These are phyloP conservation scores for Neostapfia colusana DNA, from an alignment of 176 grass and related monocot genomes.

Conservation along the genomic window DNA sequence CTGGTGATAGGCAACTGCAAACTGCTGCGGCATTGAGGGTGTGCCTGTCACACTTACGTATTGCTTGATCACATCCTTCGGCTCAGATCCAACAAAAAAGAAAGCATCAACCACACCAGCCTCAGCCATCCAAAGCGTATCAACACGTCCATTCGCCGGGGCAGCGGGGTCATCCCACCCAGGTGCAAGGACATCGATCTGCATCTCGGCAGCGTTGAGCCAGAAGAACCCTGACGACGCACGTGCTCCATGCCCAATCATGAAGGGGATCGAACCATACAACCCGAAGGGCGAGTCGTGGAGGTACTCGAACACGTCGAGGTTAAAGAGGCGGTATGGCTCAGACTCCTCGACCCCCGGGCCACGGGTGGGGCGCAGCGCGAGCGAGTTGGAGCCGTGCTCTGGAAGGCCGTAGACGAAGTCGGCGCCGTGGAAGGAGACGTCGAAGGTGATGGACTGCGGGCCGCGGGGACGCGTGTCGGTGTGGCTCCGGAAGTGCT, in stretches of 20 bases:
- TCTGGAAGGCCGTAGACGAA: constrained; percentile 96
- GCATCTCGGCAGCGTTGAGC: constrained; percentile 96
- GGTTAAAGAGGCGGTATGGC: constrained; percentile 90
- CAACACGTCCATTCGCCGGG: constrained; percentile 35
- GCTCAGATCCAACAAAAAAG: constrained; percentile 80
- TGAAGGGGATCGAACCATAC: constrained; percentile 93
- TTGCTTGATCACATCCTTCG: constrained; percentile 79
- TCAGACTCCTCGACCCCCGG: constrained; percentile 79
- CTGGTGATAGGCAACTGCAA: constrained; percentile 83
- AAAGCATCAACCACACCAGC: constrained; percentile 78
- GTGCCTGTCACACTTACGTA: constrained; percentile 78
- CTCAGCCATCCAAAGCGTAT: constrained; percentile 91
- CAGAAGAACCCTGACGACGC: constrained; percentile 89
- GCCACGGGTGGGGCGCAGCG: constrained; percentile 73
- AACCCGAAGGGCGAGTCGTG: constrained; percentile 89
- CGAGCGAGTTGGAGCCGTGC: constrained; percentile 69
- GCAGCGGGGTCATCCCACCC: constrained; percentile 58
- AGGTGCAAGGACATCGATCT: constrained; percentile 89
- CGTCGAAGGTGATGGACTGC: constrained; percentile 86
- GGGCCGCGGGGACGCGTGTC: constrained; percentile 76
- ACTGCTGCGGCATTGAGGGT: constrained; percentile 77
- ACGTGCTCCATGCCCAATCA: constrained; percentile 68
- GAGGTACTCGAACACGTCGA: constrained; percentile 90
- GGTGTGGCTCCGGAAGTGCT: constrained; percentile 86
- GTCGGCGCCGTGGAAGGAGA: constrained; percentile 80